phyloP scores from a whole-genome alignment of 2,329 filamentous ascomycete genomes.

The Aspergillus pseudoglaucus region DNA sequence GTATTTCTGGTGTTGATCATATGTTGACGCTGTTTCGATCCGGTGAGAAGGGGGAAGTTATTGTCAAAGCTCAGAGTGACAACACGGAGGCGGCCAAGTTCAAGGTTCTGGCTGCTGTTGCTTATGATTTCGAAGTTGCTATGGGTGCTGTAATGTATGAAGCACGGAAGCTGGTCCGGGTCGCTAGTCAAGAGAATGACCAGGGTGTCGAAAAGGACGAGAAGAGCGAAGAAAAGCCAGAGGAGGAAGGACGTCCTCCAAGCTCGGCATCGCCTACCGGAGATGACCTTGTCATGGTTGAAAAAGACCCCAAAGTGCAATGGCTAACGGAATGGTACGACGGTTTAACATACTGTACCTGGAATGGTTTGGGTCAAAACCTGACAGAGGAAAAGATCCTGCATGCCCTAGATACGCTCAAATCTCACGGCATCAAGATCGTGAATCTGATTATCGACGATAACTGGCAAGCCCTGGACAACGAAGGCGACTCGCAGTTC shows the following conservation, averaged over 20 bases:
- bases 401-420: conserved; percentile 64
- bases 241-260: not conserved
- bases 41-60: conserved; percentile 57
- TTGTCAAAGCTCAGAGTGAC: conserved; percentile 68
- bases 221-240: conserved; percentile 13
- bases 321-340: conserved; percentile 91
- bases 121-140: conserved; percentile 66
- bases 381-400: conserved; percentile 76
- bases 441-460: conserved; percentile 92
- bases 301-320: conserved; percentile 36
- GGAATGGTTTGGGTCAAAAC: conserved; percentile 83
- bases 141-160: conserved; percentile 81
- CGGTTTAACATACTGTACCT: conserved; percentile 89
- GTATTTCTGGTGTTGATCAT: conserved; percentile 66
- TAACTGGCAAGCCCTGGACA: conserved; percentile 80
- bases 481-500: conserved; percentile 48
- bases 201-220: conserved; percentile 3
- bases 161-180: conserved; percentile 59
- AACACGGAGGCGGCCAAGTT: conserved; percentile 49
- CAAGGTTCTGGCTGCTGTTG: conserved; percentile 63
- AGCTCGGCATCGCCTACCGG: conserved; percentile 27
- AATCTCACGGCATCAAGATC: conserved; percentile 66
- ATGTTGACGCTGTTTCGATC: conserved; percentile 64
- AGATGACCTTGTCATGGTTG: conserved; percentile 38
- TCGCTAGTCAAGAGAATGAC: conserved; percentile 12